Evolutionary conservation across 225 moss, liverwort and hornwort species (phyloP).

Genomic region (Lunularia cruciata): DNA sequence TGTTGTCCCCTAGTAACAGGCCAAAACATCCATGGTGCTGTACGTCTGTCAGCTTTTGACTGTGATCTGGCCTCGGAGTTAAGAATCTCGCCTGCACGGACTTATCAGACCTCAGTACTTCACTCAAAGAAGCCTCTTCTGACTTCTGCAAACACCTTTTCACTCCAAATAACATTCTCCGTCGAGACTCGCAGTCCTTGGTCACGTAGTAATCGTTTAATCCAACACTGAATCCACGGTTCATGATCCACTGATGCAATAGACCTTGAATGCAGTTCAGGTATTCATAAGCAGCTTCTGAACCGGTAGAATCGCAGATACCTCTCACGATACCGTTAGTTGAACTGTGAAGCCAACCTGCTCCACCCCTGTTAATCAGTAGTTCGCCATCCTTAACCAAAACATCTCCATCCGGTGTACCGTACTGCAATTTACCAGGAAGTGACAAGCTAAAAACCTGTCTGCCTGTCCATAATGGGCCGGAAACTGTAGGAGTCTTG

Average conservation of each 20-base stretch:
- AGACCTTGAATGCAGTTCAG: conserved; percentile 70
- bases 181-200: conserved; percentile 37
- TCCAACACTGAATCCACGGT: conserved; percentile 81
- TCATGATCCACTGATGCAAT: conserved; percentile 59
- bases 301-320: conserved; percentile 51
- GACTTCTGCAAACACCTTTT: conserved; percentile 47
- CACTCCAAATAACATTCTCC: conserved; percentile 54
- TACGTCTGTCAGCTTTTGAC: not conserved
- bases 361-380: conserved; percentile 56
- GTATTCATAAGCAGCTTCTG: conserved; percentile 59
- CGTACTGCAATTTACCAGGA: conserved; percentile 41
- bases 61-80: not conserved
- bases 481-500: conserved; percentile 55
- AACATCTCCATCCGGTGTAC: conserved; percentile 48
- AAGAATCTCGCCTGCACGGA: conserved; percentile 53
- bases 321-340: conserved; percentile 55
- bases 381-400: conserved; percentile 66
- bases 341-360: conserved; percentile 71
- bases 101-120: conserved; percentile 53
- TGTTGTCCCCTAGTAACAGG: conserved; percentile 50
- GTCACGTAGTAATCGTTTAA: conserved; percentile 61
- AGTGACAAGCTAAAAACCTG: conserved; percentile 63
- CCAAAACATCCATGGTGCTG: conserved; percentile 62
- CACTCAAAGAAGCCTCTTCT: conserved; percentile 61
- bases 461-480: conserved; percentile 88